Base-by-base conservation (phyloP, 2,329 filamentous ascomycete genomes). In the Verticillium nubilum region DNA sequence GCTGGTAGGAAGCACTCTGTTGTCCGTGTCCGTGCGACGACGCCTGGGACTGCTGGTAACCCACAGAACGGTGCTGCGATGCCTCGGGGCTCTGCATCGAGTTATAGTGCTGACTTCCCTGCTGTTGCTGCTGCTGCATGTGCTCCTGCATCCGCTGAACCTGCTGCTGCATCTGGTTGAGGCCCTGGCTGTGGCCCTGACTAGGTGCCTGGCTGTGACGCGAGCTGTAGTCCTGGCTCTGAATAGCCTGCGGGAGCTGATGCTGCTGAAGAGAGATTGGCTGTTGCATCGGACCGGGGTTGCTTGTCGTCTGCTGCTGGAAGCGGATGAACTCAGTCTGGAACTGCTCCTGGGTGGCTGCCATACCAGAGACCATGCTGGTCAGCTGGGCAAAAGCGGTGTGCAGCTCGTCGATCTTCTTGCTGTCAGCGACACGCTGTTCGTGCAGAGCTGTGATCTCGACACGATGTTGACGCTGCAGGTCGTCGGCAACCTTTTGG, bases 331-430 rank as follows among this genome's bases (percentile, higher is more conserved):
- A 78, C 64, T 84, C 82, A 50, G 82, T 82, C 70, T 92, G 89
- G 64, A 92, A 86, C 59, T 89, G 82, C 4, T 83, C 75, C 73
- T 93, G 90, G 1, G 83, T 82, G 5, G 84, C 75, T 5, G 86
- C 86, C 86, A 94, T 87, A 13, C 83, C 83, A 42, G 86, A 84
- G 26, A 94, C 81, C 52, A 87, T 90, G 63, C 88, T 85, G 2
- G 86, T 84, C 60, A 93, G 78, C 26, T 84, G 82, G 31, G 82
- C 82, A 4, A 91, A 86, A 29, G 90, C 81, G 15, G 82, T 80
- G 7, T 87, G 81, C n/a, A 94, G 80, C 67, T 90, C 84, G 58
- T 90, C 85, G 60, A 93, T 88, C 80, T 92, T 92, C 64, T 79
- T 77, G 58, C 74, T 76, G 59, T 86, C 82, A 3, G 76, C 75